These are phyloP conservation scores for Cyathus striatus DNA, from an alignment of 768 basidiomycete species.

Conservation along the genomic window DNA sequence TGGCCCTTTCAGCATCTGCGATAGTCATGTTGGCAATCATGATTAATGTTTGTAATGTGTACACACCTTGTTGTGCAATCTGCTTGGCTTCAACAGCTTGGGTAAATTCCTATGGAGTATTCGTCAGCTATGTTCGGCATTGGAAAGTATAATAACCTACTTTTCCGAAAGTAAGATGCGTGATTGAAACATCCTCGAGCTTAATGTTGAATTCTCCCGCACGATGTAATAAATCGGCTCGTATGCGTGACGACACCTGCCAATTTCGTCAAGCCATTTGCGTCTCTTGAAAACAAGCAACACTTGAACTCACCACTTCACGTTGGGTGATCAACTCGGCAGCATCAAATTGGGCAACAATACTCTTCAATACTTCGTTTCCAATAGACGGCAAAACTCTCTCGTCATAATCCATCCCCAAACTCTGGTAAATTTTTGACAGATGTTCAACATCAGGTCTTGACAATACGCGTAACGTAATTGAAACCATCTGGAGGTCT, in stretches of 20 bases:
- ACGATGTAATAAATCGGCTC: slow-evolving; percentile 86
- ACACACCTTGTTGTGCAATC: slow-evolving; percentile 93
- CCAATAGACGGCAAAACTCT: slow-evolving; percentile 96
- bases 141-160: slow-evolving; percentile 27
- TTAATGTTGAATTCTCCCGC: slow-evolving; percentile 95
- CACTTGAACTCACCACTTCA: slow-evolving; percentile 81
- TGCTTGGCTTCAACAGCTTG: slow-evolving; percentile 99
- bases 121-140: neutral
- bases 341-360: slow-evolving; percentile 97
- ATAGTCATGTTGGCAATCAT: slow-evolving; percentile 4
- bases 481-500: slow-evolving; percentile 97
- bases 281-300: neutral
- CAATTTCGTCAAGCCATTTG: neutral
- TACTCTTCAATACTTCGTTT: slow-evolving; percentile 96
- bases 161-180: slow-evolving; percentile 85
- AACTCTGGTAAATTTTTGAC: slow-evolving; percentile 88
- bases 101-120: slow-evolving; percentile 71
- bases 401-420: slow-evolving; percentile 97
- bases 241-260: slow-evolving; percentile 86
- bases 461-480: slow-evolving; percentile 93
- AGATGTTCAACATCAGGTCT: slow-evolving; percentile 87
- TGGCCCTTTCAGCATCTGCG: slow-evolving; percentile 94
- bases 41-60: neutral
- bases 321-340: slow-evolving; percentile 96
- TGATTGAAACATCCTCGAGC: slow-evolving; percentile 96